These are phyloP conservation scores for Calonectria henricotiae DNA, from an alignment of 2,329 filamentous ascomycete genomes.

Conservation along the genomic window DNA sequence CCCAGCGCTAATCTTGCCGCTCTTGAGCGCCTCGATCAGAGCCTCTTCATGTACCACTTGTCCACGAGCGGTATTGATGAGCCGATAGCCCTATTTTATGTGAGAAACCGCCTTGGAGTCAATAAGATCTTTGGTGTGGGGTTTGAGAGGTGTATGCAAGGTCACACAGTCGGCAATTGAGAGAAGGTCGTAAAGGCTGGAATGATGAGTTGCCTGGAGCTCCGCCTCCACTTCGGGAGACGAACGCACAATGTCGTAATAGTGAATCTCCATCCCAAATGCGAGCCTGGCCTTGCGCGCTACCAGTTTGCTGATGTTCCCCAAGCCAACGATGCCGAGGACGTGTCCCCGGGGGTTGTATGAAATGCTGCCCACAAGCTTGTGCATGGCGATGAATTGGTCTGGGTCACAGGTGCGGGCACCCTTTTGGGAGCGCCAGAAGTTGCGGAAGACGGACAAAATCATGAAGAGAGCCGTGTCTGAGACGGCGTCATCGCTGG, in stretches of 20 bases:
- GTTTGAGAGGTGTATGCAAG: conserved; percentile 54
- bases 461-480: conserved; percentile 63
- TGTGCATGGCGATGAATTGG: conserved; percentile 42
- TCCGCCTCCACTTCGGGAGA: conserved; percentile 52
- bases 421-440: conserved; percentile 60
- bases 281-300: conserved; percentile 63
- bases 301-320: conserved; percentile 63
- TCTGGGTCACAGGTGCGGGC: conserved; percentile 44
- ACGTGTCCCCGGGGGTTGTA: conserved; percentile 66
- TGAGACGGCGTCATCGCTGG: conserved; percentile 63
- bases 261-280: conserved; percentile 71
- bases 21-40: conserved; percentile 64
- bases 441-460: conserved; percentile 66
- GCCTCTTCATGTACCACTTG: conserved; percentile 69
- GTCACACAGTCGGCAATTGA: conserved; percentile 56
- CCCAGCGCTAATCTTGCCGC: conserved; percentile 63
- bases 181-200: conserved; percentile 51
- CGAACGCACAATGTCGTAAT: conserved; percentile 63
- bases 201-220: conserved; percentile 54
- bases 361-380: conserved; percentile 57
- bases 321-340: conserved; percentile 70
- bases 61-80: conserved; percentile 71
- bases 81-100: conserved; percentile 65
- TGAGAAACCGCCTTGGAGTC: conserved; percentile 44
- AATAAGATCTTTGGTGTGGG: conserved; percentile 43